Evolutionary conservation across 2,329 filamentous ascomycete species (phyloP).

Genomic region (Lachnellula hyalina): DNA sequence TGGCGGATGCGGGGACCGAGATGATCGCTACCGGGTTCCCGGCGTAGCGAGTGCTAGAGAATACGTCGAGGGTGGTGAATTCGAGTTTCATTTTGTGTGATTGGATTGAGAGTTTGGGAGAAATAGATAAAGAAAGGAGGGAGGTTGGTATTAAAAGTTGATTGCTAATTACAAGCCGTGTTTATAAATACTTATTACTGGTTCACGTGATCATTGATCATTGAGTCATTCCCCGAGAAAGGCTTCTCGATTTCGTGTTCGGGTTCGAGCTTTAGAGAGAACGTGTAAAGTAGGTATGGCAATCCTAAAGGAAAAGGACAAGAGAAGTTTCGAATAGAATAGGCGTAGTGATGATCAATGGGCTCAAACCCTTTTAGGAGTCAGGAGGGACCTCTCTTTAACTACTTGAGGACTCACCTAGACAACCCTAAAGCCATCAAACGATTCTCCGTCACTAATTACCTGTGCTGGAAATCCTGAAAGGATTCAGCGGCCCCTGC

Average conservation of each 20-base stretch:
- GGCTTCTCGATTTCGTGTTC: neutral
- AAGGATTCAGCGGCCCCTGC: neutral
- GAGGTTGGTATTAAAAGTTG: no score
- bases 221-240: neutral
- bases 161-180: neutral
- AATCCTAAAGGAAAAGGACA: neutral
- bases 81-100: constrained; percentile 13
- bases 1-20: constrained; percentile 39
- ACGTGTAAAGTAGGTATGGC: no score
- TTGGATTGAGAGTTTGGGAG: neutral
- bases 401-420: neutral
- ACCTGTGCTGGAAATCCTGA: neutral
- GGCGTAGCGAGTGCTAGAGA: constrained; percentile 45
- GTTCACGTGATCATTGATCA: neutral
- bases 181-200: neutral
- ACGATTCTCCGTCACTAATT: neutral
- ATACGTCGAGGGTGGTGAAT: constrained; percentile 54
- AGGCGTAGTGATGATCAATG: no score
- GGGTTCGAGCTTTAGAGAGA: neutral
- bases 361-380: no score
- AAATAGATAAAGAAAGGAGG: no score
- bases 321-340: neutral
- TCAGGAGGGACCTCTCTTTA: no score
- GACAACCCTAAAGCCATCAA: neutral
- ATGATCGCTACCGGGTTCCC: constrained; percentile 60